phyloP scores from a whole-genome alignment of 371 early-diverging fungal genomes.

The Apophysomyces trapeziformis region DNA sequence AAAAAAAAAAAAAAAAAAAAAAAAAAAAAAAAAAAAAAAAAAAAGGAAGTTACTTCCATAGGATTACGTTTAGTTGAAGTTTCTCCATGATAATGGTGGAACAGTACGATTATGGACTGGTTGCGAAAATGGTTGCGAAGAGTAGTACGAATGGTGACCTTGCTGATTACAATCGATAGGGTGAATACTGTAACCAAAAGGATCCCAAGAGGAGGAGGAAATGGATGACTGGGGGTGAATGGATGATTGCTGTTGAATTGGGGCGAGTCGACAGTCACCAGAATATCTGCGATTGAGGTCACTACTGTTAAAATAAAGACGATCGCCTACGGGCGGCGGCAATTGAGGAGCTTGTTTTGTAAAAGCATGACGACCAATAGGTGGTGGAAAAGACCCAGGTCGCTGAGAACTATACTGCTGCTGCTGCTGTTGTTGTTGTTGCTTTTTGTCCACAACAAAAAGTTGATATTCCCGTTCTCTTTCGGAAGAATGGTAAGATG shows the following conservation, averaged over 20 bases:
- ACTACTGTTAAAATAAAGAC: not conserved
- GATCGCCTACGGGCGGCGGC: not conserved
- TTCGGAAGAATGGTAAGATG: constrained; percentile 13
- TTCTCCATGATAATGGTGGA: constrained; percentile 1
- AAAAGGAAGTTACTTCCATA: no score
- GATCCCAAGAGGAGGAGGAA: not conserved
- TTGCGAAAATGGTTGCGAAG: constrained; percentile 1
- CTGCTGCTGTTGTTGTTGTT: not conserved
- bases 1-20: constrained; percentile 2
- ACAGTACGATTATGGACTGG: not conserved
- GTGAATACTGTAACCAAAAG: not conserved
- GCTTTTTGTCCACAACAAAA: constrained; percentile 11
- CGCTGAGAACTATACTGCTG: not conserved
- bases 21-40: constrained; percentile 1
- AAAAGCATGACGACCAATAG: constrained; percentile 7
- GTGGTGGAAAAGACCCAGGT: constrained; percentile 2
- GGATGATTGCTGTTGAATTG: not conserved
- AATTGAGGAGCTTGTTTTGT: not conserved
- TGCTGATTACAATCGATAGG: not conserved
- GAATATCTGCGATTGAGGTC: not conserved
- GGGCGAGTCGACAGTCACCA: constrained; percentile 4
- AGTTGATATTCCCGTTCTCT: constrained; percentile 8
- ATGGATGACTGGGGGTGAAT: not conserved
- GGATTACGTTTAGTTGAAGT: not conserved
- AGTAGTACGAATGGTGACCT: not conserved